Base-by-base conservation (phyloP, 1,139 yeast species). In the Pichia terricola region DNA sequence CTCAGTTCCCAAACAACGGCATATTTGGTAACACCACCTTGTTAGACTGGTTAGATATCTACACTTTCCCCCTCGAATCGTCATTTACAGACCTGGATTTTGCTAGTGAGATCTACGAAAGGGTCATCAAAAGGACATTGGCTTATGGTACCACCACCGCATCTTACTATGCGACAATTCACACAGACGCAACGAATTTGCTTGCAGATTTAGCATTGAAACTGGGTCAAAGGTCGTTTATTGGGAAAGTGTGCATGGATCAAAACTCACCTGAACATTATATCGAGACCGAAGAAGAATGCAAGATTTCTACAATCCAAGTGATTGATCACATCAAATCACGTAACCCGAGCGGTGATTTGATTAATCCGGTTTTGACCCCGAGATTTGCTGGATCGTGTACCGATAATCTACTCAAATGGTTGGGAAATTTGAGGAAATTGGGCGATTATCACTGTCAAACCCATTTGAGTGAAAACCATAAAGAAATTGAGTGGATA, bases 311-410 rank as follows among this genome's bases (percentile, higher is more conserved):
- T 5, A 81, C 83, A 54, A 56, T 69, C 26, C 66, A 69, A 11
- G 76, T 88, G 4, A 71, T 83, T 7, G 66, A 73, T 4, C 79
- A 82, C 58, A 69, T 87, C 38, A 62, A 67, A 22, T 50, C 57
- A 10, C 59, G 68, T 41, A 82, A 81, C 50, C 81, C 88, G 0
- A 52, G 55, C 1, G 63, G 67, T 22, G 74, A 72, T 39, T 45
- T 64, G 5, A 50, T 60, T 11, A 69, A 85, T 39, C 95, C 97
- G 0, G 79, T 89, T 28, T 57, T 91, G 5, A 91, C 98, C 0
- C 98, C 98, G 4, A 68, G 98, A 48, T 91, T 91, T 68, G 98
- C 97, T 0, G 96, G 96, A 1, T 77, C 87, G 25, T 91, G 97
- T 58, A 69, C 88, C 1, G 65, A 74, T 32, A 71, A 74, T 42